Evolutionary conservation across 2,329 filamentous ascomycete genomes (phyloP).

Genomic region (Colletotrichum ledebouriae): DNA sequence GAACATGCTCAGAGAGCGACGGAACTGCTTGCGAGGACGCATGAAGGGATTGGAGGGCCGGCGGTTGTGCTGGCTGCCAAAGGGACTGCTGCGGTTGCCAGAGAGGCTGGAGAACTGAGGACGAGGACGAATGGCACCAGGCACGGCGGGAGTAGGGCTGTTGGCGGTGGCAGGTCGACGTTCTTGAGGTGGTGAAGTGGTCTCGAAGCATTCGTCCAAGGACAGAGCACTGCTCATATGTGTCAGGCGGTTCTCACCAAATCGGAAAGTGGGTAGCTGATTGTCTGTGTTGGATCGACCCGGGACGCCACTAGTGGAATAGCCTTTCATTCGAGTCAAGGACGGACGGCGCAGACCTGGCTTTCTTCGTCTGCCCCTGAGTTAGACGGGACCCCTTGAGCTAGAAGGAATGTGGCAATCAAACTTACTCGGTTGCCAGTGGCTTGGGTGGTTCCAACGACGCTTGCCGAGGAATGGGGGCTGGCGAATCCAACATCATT

Average conservation of each 20-base stretch:
- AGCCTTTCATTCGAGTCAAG: conserved; percentile 80
- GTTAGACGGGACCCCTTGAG: conserved; percentile 41
- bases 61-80: conserved; percentile 77
- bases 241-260: conserved; percentile 58
- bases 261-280: conserved; percentile 81
- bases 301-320: conserved; percentile 76
- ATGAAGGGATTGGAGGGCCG: conserved; percentile 79
- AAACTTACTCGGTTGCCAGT: conserved; percentile 66
- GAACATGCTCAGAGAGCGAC: conserved; percentile 97
- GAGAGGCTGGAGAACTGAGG: conserved; percentile 73
- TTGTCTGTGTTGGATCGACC: conserved; percentile 72
- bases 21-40: conserved; percentile 88
- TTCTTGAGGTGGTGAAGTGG: conserved; percentile 80
- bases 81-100: conserved; percentile 79
- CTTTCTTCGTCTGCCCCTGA: conserved; percentile 70
- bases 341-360: conserved; percentile 80
- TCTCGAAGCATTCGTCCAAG: conserved; percentile 83
- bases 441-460: conserved; percentile 65
- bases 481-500: conserved; percentile 70
- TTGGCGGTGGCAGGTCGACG: conserved; percentile 71
- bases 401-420: conserved; percentile 18
- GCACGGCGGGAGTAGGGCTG: conserved; percentile 67
- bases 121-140: conserved; percentile 73
- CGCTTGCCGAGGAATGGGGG: conserved; percentile 60
- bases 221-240: conserved; percentile 69